A percentile compares a stretch with the other conserved stretches of the same genome.
Conservation (phyloP, 1,139 yeast genomes). For the Yamadazyma sp. region DNA sequence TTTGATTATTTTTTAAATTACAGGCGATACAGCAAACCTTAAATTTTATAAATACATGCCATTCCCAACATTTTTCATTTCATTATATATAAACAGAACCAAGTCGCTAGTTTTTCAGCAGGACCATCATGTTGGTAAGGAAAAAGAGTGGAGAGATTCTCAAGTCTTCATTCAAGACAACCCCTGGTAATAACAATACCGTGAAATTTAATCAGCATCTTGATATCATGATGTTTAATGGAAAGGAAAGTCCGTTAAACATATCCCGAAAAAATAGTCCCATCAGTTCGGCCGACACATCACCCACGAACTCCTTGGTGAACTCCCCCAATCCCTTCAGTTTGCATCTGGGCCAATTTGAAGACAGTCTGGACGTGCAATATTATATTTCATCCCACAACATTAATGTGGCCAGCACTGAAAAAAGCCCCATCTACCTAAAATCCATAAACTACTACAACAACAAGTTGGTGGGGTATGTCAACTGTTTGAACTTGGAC, state of each 20-base stretch:
- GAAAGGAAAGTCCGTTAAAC: constrained; percentile 39
- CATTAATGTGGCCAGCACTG: constrained; percentile 8
- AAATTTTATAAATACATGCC: not conserved
- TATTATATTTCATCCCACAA: constrained; percentile 12
- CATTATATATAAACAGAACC: not conserved
- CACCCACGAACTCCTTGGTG: constrained; percentile 7
- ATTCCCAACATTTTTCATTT: not conserved
- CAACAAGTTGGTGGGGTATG: constrained; percentile 26
- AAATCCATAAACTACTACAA: constrained; percentile 15
- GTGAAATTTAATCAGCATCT: constrained; percentile 13
- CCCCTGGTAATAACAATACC: constrained; percentile 1
- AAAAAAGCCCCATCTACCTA: constrained; percentile 8
- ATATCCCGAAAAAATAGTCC: constrained; percentile 39
- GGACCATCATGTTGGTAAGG: constrained; percentile 21
- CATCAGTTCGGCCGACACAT: constrained; percentile 21
- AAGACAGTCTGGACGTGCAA: constrained; percentile 2
- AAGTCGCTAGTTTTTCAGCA: too few relatives aligned
- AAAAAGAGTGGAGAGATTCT: constrained; percentile 42
- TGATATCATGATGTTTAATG: constrained; percentile 40
- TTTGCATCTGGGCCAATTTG: not conserved
- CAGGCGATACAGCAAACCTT: constrained; percentile 1
- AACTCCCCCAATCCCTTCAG: constrained; percentile 10
- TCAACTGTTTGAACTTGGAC: constrained; percentile 38
- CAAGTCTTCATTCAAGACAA: constrained; percentile 37
- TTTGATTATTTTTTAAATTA: not conserved